Evolutionary conservation across 345 rosid genomes (phyloP).

Genomic region (Sisymbrium altissimum): DNA sequence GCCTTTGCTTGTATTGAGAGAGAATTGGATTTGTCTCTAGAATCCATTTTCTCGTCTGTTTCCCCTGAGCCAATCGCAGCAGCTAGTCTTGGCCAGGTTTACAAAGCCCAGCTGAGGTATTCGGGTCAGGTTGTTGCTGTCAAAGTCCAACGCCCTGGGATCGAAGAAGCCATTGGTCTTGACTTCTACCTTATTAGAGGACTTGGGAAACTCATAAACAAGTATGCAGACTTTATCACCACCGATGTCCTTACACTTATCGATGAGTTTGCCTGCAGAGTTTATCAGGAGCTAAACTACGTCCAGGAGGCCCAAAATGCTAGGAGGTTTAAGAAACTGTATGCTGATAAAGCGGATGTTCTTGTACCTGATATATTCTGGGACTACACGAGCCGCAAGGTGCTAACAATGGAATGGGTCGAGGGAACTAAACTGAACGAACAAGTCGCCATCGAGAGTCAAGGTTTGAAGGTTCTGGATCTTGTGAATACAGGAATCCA

Average conservation of each 20-base stretch:
- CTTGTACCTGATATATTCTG: conserved; percentile 97
- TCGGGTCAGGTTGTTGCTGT: conserved; percentile 86
- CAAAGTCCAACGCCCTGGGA: conserved; percentile 92
- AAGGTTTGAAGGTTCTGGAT: conserved; percentile 94
- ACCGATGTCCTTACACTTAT: conserved; percentile 78
- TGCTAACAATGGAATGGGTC: conserved; percentile 97
- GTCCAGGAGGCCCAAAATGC: conserved; percentile 99
- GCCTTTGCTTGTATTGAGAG: conserved; percentile 88
- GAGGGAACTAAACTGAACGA: conserved; percentile 87
- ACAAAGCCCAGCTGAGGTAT: conserved; percentile 80
- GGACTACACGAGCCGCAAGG: conserved; percentile 91
- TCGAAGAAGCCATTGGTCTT: conserved; percentile 85
- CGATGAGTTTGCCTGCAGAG: conserved; percentile 92
- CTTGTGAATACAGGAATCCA: conserved; percentile 92
- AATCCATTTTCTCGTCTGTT: conserved; percentile 61
- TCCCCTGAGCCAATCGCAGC: conserved; percentile 93
- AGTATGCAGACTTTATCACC: conserved; percentile 70
- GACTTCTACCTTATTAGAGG: conserved; percentile 91
- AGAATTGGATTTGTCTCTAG: conserved; percentile 72
- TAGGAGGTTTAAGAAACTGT: conserved; percentile 81
- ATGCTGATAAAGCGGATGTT: conserved; percentile 90
- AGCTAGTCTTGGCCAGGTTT: conserved; percentile 96
- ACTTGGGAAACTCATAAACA: conserved; percentile 64
- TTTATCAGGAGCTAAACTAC: conserved; percentile 91
- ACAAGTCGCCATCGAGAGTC: conserved; percentile 84